Base-by-base conservation (phyloP, 2,329 filamentous ascomycete species). In the Tolypocladium sp. region DNA sequence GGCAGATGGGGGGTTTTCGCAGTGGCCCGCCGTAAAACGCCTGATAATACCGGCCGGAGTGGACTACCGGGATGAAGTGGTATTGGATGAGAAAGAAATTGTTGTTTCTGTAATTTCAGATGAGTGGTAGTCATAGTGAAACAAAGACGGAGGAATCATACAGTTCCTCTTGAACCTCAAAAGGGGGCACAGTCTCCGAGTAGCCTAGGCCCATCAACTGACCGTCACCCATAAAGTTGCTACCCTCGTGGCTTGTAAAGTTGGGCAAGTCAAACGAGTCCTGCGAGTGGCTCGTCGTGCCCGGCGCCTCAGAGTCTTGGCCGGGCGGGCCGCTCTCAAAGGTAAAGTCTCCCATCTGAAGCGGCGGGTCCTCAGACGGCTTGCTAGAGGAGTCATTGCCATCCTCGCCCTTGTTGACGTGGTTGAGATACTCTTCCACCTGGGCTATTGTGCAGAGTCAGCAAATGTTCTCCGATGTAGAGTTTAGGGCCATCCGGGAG, bases 81-180 rank as follows among this genome's bases (percentile, higher is more conserved):
- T 95, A 86, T 35, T 91, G 81, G 56, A 85, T 87, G 35, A 84
- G 77, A 68, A 97, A 97, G 73, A 89, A 97, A 35, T 87, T 78
- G 56, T 82, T 77, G 67, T 92, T 86, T 57, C 87, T 92, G 68
- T 37, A 15, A 30, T 13, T 55, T 62, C 40, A 64, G 62, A 41
- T 35, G 46, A 55, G 52, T 7, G 25, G 10, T 12, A 4, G 5
- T 52, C 30, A 13, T 13, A 9, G 6, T 12, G 20, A n/a, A 22
- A 20, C 15, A 27, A 27, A 33, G 41, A 27, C 4, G 38, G 38
- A 17, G n/a, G 27, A 13, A 12, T 73, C 81, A 69, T 80, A 93
- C 89, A 97, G 74, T 62, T 94, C 90, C 69, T 96, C 88, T 66
- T 94, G 88, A 56, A 93, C 82, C 62, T 94, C 87, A 62, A 87